These are phyloP conservation scores for Cryphonectria parasitica DNA, from an alignment of 2,329 filamentous ascomycete genomes.

Conservation along the genomic window DNA sequence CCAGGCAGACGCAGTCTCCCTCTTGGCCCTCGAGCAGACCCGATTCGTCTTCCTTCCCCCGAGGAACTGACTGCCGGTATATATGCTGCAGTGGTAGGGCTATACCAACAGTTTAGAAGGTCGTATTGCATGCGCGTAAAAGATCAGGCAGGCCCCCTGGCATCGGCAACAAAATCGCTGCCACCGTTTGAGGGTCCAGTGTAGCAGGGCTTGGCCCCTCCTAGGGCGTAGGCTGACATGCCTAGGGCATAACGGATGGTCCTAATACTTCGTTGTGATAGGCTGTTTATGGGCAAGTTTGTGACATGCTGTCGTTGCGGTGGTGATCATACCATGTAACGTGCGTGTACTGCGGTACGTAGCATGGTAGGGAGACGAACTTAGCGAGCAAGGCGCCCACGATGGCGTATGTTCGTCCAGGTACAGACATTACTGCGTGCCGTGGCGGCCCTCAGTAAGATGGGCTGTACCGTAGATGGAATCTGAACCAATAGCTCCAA, in stretches of 20 bases:
- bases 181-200: not conserved
- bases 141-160: conserved; percentile 15
- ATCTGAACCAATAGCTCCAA: not conserved
- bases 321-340: not conserved
- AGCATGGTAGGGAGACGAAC: not conserved
- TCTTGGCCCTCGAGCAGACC: conserved; percentile 2
- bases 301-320: not conserved
- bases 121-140: conserved; percentile 18
- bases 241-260: not conserved
- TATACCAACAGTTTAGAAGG: not conserved
- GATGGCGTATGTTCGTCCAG: not conserved
- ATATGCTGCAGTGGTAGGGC: conserved; percentile 4
- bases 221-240: not conserved
- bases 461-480: not conserved
- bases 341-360: not conserved
- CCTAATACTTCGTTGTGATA: not conserved
- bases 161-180: conserved; percentile 21
- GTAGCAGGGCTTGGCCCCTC: not conserved
- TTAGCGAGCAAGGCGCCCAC: not conserved
- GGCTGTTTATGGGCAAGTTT: not conserved
- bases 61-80: conserved; percentile 6
- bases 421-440: not conserved
- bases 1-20: not conserved
- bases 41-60: conserved; percentile 23
- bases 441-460: not conserved